Evolutionary conservation across 768 basidiomycete species (phyloP), one percentile per base, ranked within the genome.

Genomic region (Leccinum barrowsii): DNA sequence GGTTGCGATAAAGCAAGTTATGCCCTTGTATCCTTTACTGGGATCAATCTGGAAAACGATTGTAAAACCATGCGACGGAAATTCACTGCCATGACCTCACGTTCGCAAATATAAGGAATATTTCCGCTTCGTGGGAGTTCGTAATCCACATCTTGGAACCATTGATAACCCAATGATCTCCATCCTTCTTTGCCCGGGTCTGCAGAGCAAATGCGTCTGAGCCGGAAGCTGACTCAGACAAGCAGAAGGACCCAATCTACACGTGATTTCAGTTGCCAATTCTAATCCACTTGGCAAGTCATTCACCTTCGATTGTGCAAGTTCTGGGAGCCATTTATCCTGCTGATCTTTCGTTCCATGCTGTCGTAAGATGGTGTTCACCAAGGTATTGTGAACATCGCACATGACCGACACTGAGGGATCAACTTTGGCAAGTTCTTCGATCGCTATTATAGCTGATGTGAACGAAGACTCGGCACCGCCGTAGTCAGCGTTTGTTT

Each of bases 101-200:
- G 61, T 92, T 99, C 53, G 97, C 97, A 61, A 99, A 98, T 51
- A 98, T 90, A 64, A 96, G 86, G 78, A 90, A 91, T 42, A 95
- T 81, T 49, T 94, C 91, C 1, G 93, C 94, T 74, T 95, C 93
- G 58, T 85, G 82, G 1, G 94, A 95, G 75, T 98, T 98, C 24
- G 94, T 96, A 59, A 98, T 97, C 94, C 94, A 97, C 94, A 96
- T 95, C 79, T 99, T 99, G 56, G 92, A 92, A n/a, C 97, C 97
- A 65, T 94, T 95, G 54, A 99, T 71, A 30, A 94, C 77, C 83
- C 89, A 98, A 71, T 87, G 72, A 65, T 89, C 85, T 17, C 92
- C 94, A 49, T 92, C 87, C 73, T 89, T 91, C 70, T 81, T 87
- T 15, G 97, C 96, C 11, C 90, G 89, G 1, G 97, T 94, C 71